Conservation (phyloP, 2,329 filamentous ascomycete genomes). For the Metarhizium brunneum region DNA sequence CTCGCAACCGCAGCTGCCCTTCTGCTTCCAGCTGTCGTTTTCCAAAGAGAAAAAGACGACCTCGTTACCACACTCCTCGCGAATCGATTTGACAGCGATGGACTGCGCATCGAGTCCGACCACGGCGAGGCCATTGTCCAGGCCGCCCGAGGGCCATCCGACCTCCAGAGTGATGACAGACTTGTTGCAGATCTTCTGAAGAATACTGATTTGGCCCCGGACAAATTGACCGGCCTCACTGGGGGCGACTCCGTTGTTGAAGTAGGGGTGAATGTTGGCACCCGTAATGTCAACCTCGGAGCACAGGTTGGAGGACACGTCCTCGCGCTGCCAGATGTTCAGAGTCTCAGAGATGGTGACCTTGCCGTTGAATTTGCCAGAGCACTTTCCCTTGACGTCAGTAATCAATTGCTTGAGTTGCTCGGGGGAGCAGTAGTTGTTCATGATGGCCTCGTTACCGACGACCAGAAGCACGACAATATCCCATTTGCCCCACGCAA, state of each 20-base stretch:
- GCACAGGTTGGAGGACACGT: conserved; percentile 56
- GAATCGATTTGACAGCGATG: conserved; percentile 63
- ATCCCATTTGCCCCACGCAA: conserved; percentile 63
- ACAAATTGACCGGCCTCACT: conserved; percentile 68
- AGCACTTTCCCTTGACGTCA: conserved; percentile 56
- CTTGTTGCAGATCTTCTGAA: conserved; percentile 65
- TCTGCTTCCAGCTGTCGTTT: conserved; percentile 74
- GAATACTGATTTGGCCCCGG: conserved; percentile 59
- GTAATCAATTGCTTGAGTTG: conserved; percentile 64
- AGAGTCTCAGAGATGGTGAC: conserved; percentile 84
- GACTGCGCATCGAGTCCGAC: conserved; percentile 60
- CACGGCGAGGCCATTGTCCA: conserved; percentile 62
- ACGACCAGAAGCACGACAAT: conserved; percentile 73
- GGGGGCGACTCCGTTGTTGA: conserved; percentile 63
- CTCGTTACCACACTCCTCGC: conserved; percentile 53
- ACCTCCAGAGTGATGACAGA: conserved; percentile 77
- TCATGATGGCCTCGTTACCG: conserved; percentile 85
- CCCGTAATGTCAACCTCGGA: conserved; percentile 65
- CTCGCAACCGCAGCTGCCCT: conserved; percentile 64
- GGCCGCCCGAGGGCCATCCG: conserved; percentile 72
- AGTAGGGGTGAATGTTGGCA: conserved; percentile 90
- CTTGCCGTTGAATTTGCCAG: conserved; percentile 58
- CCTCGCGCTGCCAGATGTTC: conserved; percentile 60
- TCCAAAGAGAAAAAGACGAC: conserved; percentile 74
- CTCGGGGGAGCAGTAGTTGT: conserved; percentile 53